Conservation (phyloP, 2,329 filamentous ascomycete genomes). For the Celoporthe dispersa region DNA sequence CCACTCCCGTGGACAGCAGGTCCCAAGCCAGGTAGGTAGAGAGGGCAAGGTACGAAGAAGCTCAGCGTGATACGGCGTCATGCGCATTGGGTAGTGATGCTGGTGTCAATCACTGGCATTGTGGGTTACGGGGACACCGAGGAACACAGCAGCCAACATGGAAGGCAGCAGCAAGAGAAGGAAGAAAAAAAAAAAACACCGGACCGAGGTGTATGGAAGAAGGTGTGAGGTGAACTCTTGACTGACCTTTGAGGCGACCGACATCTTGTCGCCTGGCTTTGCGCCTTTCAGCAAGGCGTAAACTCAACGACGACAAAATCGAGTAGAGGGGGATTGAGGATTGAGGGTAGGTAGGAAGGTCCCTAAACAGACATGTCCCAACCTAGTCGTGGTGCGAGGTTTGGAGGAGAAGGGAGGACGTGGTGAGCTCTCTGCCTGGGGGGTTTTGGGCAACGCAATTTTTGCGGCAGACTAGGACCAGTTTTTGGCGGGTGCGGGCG, state of each 20-base stretch:
- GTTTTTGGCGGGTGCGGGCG: conserved; percentile 17
- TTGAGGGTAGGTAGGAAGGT: conserved; percentile 22
- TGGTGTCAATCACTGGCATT: background rate
- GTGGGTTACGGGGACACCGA: background rate
- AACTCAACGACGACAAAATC: conserved; percentile 37
- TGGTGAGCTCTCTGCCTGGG: conserved; percentile 24
- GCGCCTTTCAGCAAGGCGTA: conserved; percentile 57
- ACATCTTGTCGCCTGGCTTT: conserved; percentile 62
- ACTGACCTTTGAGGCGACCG: conserved; percentile 65
- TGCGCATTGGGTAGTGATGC: background rate
- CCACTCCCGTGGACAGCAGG: background rate
- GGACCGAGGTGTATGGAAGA: background rate
- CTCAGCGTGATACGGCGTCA: background rate
- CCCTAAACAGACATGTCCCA: conserved; percentile 29
- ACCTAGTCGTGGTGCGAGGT: conserved; percentile 25
- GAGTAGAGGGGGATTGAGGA: conserved; percentile 12
- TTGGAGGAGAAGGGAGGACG: conserved; percentile 25
- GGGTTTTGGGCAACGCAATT: conserved; percentile 29
- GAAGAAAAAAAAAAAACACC: background rate
- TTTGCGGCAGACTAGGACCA: conserved; percentile 25
- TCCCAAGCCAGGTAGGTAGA: background rate
- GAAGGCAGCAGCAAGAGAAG: background rate
- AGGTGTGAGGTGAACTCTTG: conserved; percentile 7
- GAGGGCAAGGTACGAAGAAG: background rate
- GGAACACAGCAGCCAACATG: conserved; percentile 2